Percentiles rank a stretch among this genome's conserved stretches.
Evolutionary conservation across 1,284 basidiomycete genomes (phyloP).

Genomic region (Neolentinus lepideus): DNA sequence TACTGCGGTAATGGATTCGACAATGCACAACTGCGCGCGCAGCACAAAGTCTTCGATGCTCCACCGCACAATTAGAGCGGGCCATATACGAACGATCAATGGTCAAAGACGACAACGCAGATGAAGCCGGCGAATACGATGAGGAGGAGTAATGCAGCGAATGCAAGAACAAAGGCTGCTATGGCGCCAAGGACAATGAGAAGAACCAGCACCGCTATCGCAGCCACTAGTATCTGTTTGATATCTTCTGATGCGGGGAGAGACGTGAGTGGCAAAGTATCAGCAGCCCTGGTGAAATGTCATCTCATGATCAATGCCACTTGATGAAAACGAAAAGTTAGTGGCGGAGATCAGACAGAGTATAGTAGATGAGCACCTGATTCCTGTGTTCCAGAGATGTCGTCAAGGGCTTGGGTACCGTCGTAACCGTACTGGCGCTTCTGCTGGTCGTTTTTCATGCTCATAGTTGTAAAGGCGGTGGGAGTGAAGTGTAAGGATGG

Average conservation of each 20-base stretch:
- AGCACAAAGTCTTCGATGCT: background rate
- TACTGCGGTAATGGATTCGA: no score
- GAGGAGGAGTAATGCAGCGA: background rate
- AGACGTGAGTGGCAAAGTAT: background rate
- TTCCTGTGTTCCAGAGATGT: background rate
- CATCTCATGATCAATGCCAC: background rate
- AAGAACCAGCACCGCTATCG: background rate
- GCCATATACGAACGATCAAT: background rate
- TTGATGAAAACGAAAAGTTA: background rate
- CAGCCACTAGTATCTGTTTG: background rate
- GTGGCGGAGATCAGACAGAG: background rate
- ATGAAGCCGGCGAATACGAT: background rate
- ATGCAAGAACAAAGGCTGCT: background rate
- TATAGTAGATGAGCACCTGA: background rate
- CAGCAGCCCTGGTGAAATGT: background rate
- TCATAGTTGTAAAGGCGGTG: background rate
- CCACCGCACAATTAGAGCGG: background rate
- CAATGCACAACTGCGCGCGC: background rate
- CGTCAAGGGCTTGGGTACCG: background rate
- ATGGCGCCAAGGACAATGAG: background rate
- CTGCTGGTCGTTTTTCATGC: background rate
- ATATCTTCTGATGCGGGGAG: background rate
- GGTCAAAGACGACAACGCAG: background rate
- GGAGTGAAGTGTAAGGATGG: background rate
- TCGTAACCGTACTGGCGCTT: background rate